Conservation (phyloP, 1,139 yeast genomes). For the Meyerozyma elateridarum region DNA sequence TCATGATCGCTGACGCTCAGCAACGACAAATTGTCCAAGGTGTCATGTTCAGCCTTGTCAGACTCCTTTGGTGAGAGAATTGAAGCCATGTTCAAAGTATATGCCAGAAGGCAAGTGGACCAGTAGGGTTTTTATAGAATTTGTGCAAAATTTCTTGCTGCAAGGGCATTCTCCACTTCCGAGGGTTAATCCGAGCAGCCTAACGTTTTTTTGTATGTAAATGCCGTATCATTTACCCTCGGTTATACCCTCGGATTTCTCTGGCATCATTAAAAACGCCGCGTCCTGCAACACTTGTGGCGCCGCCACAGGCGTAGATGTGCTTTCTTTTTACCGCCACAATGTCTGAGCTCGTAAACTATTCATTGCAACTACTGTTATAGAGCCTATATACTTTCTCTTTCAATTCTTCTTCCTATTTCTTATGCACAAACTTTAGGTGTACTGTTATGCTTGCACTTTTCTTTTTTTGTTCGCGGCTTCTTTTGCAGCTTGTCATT, state of each 20-base stretch:
- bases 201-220: background rate
- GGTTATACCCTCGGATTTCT: constrained; percentile 2
- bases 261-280: no score
- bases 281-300: background rate
- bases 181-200: no score
- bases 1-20: constrained; percentile 21
- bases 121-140: constrained; percentile 14
- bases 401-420: no score
- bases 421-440: no score
- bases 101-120: constrained; percentile 12
- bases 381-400: no score
- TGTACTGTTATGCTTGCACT: no score
- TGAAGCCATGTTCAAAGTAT: background rate
- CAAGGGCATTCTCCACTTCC: no score
- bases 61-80: constrained; percentile 8
- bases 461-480: no score
- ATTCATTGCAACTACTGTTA: no score
- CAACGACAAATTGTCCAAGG: constrained; percentile 13
- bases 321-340: background rate
- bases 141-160: no score
- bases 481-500: no score
- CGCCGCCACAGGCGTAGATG: background rate
- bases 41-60: constrained; percentile 11
- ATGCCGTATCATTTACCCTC: background rate
- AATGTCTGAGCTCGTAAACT: no score